Conservation (phyloP, 441 rosid genomes). For the Adansonia madagascariensis region DNA sequence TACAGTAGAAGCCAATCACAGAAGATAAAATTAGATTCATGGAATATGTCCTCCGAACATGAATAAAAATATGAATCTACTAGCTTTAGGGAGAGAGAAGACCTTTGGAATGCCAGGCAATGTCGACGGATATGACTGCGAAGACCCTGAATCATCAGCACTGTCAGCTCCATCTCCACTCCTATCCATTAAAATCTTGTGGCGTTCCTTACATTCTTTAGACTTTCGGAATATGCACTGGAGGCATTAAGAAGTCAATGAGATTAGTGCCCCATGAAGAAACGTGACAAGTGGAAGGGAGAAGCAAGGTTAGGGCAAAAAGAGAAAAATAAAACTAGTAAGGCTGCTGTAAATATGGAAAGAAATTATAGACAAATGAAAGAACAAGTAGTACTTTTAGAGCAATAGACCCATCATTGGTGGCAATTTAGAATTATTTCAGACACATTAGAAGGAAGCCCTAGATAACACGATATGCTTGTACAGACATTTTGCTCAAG, state of each 20-base stretch:
- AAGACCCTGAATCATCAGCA: conserved; percentile 97
- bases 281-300: background rate
- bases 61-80: conserved; percentile 9
- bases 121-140: conserved; percentile 98
- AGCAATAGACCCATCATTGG: conserved; percentile 14
- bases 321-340: background rate
- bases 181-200: conserved; percentile 89
- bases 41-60: conserved; percentile 27
- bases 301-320: background rate
- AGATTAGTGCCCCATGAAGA: conserved; percentile 28
- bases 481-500: conserved; percentile 18
- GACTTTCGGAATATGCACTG: conserved; percentile 95
- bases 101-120: conserved; percentile 99
- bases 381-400: conserved; percentile 19
- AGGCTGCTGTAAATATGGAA: conserved; percentile 4
- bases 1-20: conserved; percentile 30
- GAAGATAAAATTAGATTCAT: conserved; percentile 31
- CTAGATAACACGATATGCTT: conserved; percentile 15
- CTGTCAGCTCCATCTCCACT: conserved; percentile 98
- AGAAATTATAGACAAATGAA: conserved; percentile 8
- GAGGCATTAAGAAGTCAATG: conserved; percentile 21
- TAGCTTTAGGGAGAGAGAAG: conserved; percentile 12
- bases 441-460: conserved; percentile 16
- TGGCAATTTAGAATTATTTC: conserved; percentile 2
- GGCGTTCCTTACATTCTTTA: conserved; percentile 97